Evolutionary conservation across 192 early-diverging fungal species (phyloP).

Genomic region (Coemansia sp.): DNA sequence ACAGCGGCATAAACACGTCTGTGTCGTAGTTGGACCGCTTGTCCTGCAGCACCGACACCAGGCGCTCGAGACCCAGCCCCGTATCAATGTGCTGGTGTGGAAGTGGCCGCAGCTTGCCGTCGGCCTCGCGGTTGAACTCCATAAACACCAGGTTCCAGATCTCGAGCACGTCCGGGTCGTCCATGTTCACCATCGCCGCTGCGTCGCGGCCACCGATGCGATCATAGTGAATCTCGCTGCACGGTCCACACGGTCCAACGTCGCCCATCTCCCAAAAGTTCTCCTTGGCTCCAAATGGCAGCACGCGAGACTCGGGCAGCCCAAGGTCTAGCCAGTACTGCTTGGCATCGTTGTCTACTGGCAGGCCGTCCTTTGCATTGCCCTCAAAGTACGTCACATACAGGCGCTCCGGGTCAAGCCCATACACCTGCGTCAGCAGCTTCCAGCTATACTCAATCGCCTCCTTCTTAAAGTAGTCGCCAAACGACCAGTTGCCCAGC

Average conservation of each 20-base stretch:
- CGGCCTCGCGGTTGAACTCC: conserved; percentile 96
- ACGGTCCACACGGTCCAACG: conserved; percentile 95
- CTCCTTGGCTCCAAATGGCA: conserved; percentile 89
- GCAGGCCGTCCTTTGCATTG: conserved; percentile 74
- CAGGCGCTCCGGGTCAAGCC: conserved; percentile 80
- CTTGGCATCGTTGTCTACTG: conserved; percentile 86
- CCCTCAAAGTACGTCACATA: conserved; percentile 98
- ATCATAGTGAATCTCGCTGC: conserved; percentile 98
- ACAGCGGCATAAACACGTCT: conserved; percentile 84
- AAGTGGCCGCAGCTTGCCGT: conserved; percentile 79
- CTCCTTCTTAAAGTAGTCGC: conserved; percentile 98
- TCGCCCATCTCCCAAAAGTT: conserved; percentile 99
- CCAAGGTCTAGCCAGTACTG: conserved; percentile 90
- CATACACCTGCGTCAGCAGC: conserved; percentile 82
- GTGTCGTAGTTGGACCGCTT: conserved; percentile 98
- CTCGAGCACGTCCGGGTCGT: conserved; percentile 96
- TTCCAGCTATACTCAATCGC: conserved; percentile 91
- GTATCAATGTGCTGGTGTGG: conserved; percentile 99
- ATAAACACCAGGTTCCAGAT: conserved; percentile 99
- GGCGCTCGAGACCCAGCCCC: conserved; percentile 93
- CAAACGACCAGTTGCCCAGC: conserved; percentile 99
- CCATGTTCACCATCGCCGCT: conserved; percentile 85
- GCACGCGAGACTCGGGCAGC: conserved; percentile 73
- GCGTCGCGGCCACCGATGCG: conserved; percentile 93
- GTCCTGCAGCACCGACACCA: conserved; percentile 92